These are phyloP conservation scores for Fusarium buharicum DNA, from an alignment of 2,329 filamentous ascomycete genomes.

Conservation along the genomic window DNA sequence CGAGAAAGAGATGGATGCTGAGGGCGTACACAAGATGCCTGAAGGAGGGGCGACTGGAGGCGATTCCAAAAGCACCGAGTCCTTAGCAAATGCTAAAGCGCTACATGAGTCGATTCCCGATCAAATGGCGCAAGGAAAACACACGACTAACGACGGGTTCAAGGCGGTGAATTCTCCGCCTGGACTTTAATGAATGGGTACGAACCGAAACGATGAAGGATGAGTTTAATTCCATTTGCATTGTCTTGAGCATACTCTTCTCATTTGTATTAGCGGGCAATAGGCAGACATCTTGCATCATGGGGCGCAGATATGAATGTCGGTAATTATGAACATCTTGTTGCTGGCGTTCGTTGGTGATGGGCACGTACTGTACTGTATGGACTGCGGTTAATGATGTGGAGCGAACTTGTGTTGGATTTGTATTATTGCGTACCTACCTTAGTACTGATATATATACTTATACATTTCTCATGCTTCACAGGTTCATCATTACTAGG, in stretches of 20 bases:
- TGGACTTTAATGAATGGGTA: constrained; percentile 32
- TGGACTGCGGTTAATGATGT: background rate
- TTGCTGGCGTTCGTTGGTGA: constrained; percentile 1
- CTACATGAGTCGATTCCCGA: constrained; percentile 32
- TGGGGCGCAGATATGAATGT: constrained; percentile 28
- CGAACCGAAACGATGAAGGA: constrained; percentile 20
- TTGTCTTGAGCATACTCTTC: constrained; percentile 16
- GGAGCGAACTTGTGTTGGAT: background rate
- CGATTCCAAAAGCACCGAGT: constrained; percentile 1
- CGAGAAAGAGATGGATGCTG: constrained; percentile 4
- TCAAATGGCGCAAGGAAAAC: constrained; percentile 30
- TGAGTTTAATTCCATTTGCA: constrained; percentile 22
- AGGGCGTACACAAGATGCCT: background rate
- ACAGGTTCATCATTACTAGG: too few relatives aligned
- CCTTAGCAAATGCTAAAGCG: constrained; percentile 20
- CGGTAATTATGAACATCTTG: constrained; percentile 6
- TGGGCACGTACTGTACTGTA: background rate
- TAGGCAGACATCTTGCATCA: constrained; percentile 35
- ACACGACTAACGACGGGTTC: constrained; percentile 36
- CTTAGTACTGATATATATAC: too few relatives aligned
- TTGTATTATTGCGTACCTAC: too few relatives aligned
- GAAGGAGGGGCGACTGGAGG: background rate
- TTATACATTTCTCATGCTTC: too few relatives aligned
- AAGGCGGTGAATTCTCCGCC: constrained; percentile 13
- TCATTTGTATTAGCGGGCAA: constrained; percentile 35